These are phyloP conservation scores for Cladosporium sp. DNA, from an alignment of 2,329 filamentous ascomycete species.

Conservation along the genomic window DNA sequence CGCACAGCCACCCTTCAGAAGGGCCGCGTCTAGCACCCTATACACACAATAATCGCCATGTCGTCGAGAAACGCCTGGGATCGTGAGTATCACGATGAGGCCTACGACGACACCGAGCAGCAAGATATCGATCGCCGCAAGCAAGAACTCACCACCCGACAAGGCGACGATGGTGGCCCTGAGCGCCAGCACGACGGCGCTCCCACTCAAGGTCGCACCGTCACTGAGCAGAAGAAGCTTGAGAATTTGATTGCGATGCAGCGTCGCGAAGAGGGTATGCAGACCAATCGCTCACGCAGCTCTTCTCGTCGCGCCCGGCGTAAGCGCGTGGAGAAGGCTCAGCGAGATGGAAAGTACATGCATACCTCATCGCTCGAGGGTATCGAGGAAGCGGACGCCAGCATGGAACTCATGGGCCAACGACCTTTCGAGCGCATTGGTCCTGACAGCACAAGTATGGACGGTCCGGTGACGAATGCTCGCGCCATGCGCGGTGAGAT, in stretches of 20 bases:
- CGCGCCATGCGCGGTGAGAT: slow-evolving; percentile 53
- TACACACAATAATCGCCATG: too few species aligned
- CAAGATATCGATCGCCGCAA: slow-evolving; percentile 17
- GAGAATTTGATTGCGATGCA: slow-evolving; percentile 34
- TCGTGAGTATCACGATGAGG: slow-evolving; percentile 8
- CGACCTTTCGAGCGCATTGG: slow-evolving; percentile 54
- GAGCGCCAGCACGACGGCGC: slow-evolving; percentile 19
- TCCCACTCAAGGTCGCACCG: slow-evolving; percentile 35
- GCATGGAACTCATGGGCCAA: slow-evolving; percentile 44
- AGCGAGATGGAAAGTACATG: slow-evolving; percentile 49
- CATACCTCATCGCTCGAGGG: slow-evolving; percentile 46
- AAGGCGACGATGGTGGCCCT: slow-evolving; percentile 23
- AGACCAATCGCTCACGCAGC: slow-evolving; percentile 44
- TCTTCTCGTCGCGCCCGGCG: slow-evolving; percentile 45
- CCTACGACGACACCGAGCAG: slow-evolving; percentile 2
- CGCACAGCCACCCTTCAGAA: too few species aligned
- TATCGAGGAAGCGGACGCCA: slow-evolving; percentile 50
- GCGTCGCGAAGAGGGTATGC: slow-evolving; percentile 28
- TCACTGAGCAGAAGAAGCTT: slow-evolving; percentile 44
- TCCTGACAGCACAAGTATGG: slow-evolving; percentile 53
- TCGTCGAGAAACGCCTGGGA: slow-evolving; percentile 4
- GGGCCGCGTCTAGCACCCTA: too few species aligned
- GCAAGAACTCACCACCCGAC: slow-evolving; percentile 23
- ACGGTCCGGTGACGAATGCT: slow-evolving; percentile 52
- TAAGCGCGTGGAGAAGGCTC: slow-evolving; percentile 41